These are phyloP conservation scores for Psophocarpus tetragonolobus DNA, from an alignment of 306 rosid genomes.

Conservation along the genomic window DNA sequence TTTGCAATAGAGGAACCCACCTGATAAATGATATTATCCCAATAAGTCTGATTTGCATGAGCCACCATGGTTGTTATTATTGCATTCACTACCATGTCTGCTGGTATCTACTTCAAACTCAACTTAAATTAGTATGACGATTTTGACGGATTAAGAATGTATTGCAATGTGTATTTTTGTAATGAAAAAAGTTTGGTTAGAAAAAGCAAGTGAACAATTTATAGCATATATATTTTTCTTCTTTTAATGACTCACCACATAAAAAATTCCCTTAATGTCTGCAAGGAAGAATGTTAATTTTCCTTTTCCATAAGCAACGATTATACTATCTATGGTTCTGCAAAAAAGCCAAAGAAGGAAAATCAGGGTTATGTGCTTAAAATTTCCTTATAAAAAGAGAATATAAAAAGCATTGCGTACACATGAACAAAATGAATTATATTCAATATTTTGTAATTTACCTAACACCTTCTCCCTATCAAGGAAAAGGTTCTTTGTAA, in stretches of 20 bases:
- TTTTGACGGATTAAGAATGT: not conserved
- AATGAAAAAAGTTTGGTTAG: not conserved
- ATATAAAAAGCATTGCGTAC: not conserved
- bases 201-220: not conserved
- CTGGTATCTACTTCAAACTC: constrained; percentile 61
- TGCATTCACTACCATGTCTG: constrained; percentile 80
- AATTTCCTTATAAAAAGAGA: not conserved
- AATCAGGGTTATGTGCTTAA: not conserved
- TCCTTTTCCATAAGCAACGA: constrained; percentile 76
- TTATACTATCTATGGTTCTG: constrained; percentile 74
- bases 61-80: constrained; percentile 54
- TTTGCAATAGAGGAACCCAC: constrained; percentile 68
- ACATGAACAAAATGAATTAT: not conserved
- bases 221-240: not conserved
- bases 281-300: constrained; percentile 58
- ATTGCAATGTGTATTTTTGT: not conserved
- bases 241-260: constrained; percentile 49
- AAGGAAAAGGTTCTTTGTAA: constrained; percentile 78
- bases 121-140: not conserved
- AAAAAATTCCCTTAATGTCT: constrained; percentile 43
- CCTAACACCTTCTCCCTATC: constrained; percentile 89
- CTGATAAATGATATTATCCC: constrained; percentile 54
- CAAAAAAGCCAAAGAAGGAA: not conserved
- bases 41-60: constrained; percentile 46
- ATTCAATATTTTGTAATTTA: constrained; percentile 18